phyloP scores from a whole-genome alignment of 257 asterid genomes.

The Cynanchum wilfordii region DNA sequence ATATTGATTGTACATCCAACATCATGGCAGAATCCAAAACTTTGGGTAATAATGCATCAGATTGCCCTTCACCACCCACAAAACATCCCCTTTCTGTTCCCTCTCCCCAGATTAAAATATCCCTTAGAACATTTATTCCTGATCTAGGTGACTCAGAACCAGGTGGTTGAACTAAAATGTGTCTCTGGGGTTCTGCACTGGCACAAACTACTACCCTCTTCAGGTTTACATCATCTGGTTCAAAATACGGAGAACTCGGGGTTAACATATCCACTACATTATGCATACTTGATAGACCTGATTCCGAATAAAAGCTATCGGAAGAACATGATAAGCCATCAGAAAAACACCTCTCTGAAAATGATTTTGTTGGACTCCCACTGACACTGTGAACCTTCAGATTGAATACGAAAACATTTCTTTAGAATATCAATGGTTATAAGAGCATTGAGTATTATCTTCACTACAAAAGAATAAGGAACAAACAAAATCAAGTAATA shows the following conservation, averaged over 20 bases:
- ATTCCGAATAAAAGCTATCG: slow-evolving; percentile 34
- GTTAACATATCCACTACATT: slow-evolving; percentile 21
- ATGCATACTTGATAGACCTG: slow-evolving; percentile 25
- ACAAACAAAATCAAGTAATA: not conserved
- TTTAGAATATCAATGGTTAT: not conserved
- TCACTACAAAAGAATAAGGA: not conserved
- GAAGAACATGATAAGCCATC: slow-evolving; percentile 47
- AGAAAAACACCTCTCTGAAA: slow-evolving; percentile 35
- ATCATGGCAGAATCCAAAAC: slow-evolving; percentile 38
- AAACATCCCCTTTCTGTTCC: slow-evolving; percentile 38
- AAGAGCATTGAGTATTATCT: not conserved
- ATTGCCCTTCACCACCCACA: slow-evolving; percentile 25
- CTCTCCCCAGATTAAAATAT: slow-evolving; percentile 47
- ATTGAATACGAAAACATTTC: not conserved
- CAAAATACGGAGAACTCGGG: slow-evolving; percentile 27
- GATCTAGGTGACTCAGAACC: slow-evolving; percentile 10
- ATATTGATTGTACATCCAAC: slow-evolving; percentile 36
- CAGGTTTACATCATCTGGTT: slow-evolving; percentile 21
- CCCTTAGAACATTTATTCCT: slow-evolving; percentile 30
- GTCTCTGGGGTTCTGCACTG: slow-evolving; percentile 13
- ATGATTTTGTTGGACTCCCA: slow-evolving; percentile 39
- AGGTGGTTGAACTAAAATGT: slow-evolving; percentile 16
- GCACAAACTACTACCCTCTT: slow-evolving; percentile 14
- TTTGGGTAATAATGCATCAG: slow-evolving; percentile 43
- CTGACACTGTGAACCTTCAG: slow-evolving; percentile 38